Base-by-base conservation (phyloP, 116 monocot species). In the Dioscorea cayenensis region DNA sequence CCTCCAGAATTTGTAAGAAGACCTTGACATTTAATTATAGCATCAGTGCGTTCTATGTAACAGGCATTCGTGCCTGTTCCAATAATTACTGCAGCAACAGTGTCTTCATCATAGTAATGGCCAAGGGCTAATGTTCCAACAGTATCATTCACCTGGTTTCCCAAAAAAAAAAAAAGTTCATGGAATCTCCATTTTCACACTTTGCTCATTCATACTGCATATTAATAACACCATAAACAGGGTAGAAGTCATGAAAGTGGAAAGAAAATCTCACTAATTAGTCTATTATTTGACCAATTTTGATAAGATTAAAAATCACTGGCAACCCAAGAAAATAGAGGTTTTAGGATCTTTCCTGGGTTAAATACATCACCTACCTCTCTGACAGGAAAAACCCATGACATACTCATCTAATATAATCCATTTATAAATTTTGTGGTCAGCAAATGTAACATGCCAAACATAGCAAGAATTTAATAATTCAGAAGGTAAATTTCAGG, bases 41-140 rank as follows among this genome's bases (percentile, higher is more conserved):
- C 93, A 73, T 93, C 97, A 38, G 76, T 85, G 11, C 83, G 80
- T 69, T 99, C 97, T 7, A 99, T 69, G 78, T 99, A 99, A 67
- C 97, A 99, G 10, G 97, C 97, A 69, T 99, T 99, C 10, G 91
- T 99, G 51, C 93, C 97, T 18, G 93, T 85, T 27, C 97, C 97
- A 55, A 99, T 81, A 59, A 93, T 84, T 22, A 99, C 89, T 48
- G 97, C 97, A 72, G 90, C 97, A 22, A 93, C 88, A 60, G 97
- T 91, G 63, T 99, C 97, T 65, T 82, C 78, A 66, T 99, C 97
- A 75, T 90, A 76, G 79, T 90, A 99, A 80, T 99, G 97, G 23
- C 89, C 80, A 28, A 99, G 81, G 64, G 93, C 90, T 77, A 99
- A 82, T 79, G 89, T 88, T 28, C 97, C 97, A 50, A 99, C 97